phyloP scores from a whole-genome alignment of 495 filamentous ascomycete species.

The Aspergillus egyptiacus region DNA sequence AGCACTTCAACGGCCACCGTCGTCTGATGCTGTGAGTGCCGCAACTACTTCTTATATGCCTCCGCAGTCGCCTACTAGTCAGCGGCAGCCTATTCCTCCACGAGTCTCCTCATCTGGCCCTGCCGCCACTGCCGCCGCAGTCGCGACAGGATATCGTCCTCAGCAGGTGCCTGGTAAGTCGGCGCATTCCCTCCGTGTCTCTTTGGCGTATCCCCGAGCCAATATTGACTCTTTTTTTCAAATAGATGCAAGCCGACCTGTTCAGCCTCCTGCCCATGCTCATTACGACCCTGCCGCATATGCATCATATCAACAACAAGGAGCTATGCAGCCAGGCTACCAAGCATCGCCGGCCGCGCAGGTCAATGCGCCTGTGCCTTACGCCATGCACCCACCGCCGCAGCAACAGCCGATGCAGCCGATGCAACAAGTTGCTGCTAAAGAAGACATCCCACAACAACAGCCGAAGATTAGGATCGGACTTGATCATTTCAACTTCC shows the following conservation, averaged over 20 bases:
- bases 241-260: slow-evolving; percentile 31
- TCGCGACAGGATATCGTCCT: slow-evolving; percentile 29
- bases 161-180: slow-evolving; percentile 36
- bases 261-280: slow-evolving; percentile 47
- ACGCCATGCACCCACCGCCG: slow-evolving; percentile 39
- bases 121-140: slow-evolving; percentile 32
- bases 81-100: slow-evolving; percentile 33
- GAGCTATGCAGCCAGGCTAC: slow-evolving; percentile 19
- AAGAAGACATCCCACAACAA: slow-evolving; percentile 50
- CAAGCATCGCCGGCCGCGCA: slow-evolving; percentile 23
- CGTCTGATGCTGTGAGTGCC: slow-evolving; percentile 42
- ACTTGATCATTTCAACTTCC: slow-evolving; percentile 98
- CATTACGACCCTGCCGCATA: slow-evolving; percentile 72
- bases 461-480: slow-evolving; percentile 77
- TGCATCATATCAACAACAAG: slow-evolving; percentile 50
- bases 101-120: slow-evolving; percentile 29
- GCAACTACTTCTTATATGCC: slow-evolving; percentile 41
- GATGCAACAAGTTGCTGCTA: slow-evolving; percentile 26
- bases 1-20: slow-evolving; percentile 39
- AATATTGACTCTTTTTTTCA: background rate
- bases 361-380: slow-evolving; percentile 19
- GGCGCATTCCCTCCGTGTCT: background rate
- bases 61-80: slow-evolving; percentile 38
- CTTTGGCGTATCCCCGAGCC: slow-evolving; percentile 8
- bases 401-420: slow-evolving; percentile 27